Evolutionary conservation across 345 rosid species (phyloP).

Genomic region (Cardiospermum halicacabum): DNA sequence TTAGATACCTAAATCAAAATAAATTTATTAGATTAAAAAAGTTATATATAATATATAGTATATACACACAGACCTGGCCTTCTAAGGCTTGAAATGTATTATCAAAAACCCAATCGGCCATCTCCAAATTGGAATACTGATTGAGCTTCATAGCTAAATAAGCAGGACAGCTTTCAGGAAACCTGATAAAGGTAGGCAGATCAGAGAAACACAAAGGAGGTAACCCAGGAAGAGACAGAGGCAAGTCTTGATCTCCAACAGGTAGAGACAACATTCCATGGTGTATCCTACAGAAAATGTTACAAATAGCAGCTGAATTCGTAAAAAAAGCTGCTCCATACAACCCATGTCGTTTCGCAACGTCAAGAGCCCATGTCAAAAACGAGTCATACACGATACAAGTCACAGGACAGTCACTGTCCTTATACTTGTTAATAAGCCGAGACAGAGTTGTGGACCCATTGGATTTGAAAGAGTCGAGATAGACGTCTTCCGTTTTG

Average conservation of each 20-base stretch:
- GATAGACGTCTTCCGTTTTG: conserved; percentile 28
- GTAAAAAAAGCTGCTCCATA: conserved; percentile 67
- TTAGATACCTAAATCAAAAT: too few species aligned
- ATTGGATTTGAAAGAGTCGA: conserved; percentile 33
- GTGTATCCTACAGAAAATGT: conserved; percentile 37
- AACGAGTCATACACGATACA: conserved; percentile 71
- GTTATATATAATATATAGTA: not conserved
- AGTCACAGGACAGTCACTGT: conserved; percentile 30
- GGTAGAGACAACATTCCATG: conserved; percentile 40
- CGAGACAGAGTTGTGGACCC: conserved; percentile 51
- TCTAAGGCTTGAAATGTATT: conserved; percentile 60
- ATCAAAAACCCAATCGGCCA: conserved; percentile 56
- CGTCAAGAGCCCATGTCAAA: conserved; percentile 73
- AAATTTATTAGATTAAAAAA: too few species aligned
- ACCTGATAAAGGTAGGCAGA: conserved; percentile 47
- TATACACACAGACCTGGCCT: conserved; percentile 29
- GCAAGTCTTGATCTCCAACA: conserved; percentile 24
- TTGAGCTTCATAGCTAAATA: conserved; percentile 49
- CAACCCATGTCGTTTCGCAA: conserved; percentile 47
- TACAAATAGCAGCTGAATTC: conserved; percentile 47
- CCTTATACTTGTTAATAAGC: conserved; percentile 31
- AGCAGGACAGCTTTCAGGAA: conserved; percentile 39
- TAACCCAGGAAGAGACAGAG: conserved; percentile 41
- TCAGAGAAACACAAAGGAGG: conserved; percentile 46
- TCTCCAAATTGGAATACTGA: conserved; percentile 49